Percentiles rank a stretch among this genome's conserved stretches.
Evolutionary conservation across 2,329 filamentous ascomycete genomes (phyloP).

Genomic region (Clonostachys solani): DNA sequence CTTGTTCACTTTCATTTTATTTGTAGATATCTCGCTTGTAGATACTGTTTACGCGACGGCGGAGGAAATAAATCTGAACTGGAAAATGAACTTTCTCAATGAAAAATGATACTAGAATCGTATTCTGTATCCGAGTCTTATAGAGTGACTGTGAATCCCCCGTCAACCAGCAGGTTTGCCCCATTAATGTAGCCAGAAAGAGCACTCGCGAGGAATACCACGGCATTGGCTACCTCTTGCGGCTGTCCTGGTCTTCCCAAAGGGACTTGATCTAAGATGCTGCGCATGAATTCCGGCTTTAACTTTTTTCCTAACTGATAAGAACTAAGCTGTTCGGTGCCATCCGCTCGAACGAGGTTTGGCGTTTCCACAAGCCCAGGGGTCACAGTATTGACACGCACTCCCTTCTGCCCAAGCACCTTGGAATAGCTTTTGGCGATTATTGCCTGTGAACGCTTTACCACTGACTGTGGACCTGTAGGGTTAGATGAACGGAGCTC

Average conservation of each 20-base stretch:
- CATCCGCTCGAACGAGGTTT: slow-evolving; percentile 7
- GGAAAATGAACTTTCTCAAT: no score
- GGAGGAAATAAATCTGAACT: no score
- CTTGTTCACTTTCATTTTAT: no score
- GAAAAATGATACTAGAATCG: no score
- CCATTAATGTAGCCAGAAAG: slow-evolving; percentile 13
- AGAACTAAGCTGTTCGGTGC: slow-evolving; percentile 10
- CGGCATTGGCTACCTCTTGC: slow-evolving; percentile 14
- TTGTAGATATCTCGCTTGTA: no score
- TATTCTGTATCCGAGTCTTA: no score
- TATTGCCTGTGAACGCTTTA: slow-evolving; percentile 14
- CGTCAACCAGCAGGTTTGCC: slow-evolving; percentile 13
- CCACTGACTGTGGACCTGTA: slow-evolving; percentile 9
- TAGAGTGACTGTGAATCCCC: slow-evolving; percentile 1
- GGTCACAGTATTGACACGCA: background rate
- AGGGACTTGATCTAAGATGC: slow-evolving; percentile 5
- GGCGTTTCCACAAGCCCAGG: slow-evolving; percentile 1
- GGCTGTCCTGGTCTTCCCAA: slow-evolving; percentile 8
- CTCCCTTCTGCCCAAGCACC: background rate
- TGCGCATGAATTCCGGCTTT: slow-evolving; percentile 4
- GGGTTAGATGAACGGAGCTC: slow-evolving; percentile 6
- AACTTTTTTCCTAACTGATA: slow-evolving; percentile 5
- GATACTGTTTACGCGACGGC: no score
- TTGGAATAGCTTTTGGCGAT: slow-evolving; percentile 6
- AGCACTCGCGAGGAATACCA: slow-evolving; percentile 12